Conservation (phyloP, 768 basidiomycete genomes). For the Lactifluus volemus region DNA sequence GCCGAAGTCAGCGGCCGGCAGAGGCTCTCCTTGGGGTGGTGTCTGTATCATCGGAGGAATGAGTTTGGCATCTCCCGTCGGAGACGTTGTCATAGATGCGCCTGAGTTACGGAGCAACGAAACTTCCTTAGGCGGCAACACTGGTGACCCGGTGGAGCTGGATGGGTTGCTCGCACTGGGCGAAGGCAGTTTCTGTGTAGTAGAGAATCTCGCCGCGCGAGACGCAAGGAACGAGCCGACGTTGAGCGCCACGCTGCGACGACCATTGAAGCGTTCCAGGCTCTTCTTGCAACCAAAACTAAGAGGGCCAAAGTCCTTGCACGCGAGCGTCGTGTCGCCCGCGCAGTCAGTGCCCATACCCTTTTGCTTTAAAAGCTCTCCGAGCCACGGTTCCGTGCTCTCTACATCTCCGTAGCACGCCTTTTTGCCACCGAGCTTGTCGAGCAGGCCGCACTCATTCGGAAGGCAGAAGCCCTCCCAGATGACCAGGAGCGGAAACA, state of each 20-base stretch:
- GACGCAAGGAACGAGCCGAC: conserved; percentile 20
- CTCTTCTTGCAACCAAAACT: conserved; percentile 3
- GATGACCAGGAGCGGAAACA: conserved; percentile 22
- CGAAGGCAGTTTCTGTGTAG: not conserved
- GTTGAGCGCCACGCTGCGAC: conserved; percentile 23
- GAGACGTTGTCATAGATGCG: not conserved
- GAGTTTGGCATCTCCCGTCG: not conserved
- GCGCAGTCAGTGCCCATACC: conserved; percentile 26
- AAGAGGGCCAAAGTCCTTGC: conserved; percentile 15
- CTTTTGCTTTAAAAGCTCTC: conserved; percentile 35
- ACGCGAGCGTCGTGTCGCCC: conserved; percentile 19
- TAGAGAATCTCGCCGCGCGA: conserved; percentile 11
- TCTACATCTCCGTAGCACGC: conserved; percentile 54
- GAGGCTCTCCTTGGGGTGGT: not conserved
- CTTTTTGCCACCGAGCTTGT: conserved; percentile 47
- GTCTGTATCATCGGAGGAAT: not conserved
- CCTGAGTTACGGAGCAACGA: not conserved
- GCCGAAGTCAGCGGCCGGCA: not conserved
- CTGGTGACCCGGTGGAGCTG: conserved; percentile 4
- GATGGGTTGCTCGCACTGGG: conserved; percentile 7
- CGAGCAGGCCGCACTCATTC: conserved; percentile 38
- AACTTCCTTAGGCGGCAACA: not conserved
- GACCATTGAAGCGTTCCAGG: not conserved
- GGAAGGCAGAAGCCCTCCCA: conserved; percentile 30
- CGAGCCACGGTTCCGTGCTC: conserved; percentile 47